These are phyloP conservation scores for Hippophae gyantsensis DNA, from an alignment of 306 rosid genomes.

Conservation along the genomic window DNA sequence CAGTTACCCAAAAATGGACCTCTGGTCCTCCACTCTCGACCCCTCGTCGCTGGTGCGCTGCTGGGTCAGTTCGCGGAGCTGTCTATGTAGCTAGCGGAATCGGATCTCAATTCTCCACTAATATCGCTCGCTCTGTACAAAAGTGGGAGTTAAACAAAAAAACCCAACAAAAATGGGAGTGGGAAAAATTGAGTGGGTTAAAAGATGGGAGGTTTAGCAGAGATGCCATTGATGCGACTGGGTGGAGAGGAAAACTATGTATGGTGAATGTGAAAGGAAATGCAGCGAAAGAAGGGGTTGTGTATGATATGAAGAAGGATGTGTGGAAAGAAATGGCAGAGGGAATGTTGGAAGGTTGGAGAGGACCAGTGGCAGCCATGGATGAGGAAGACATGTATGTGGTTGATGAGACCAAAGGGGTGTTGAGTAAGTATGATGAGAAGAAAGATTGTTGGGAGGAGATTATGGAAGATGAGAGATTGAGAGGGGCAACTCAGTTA, in stretches of 20 bases:
- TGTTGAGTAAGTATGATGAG: constrained; percentile 31
- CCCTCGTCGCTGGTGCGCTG: constrained; percentile 82
- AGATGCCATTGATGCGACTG: constrained; percentile 77
- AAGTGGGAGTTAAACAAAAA: constrained; percentile 31
- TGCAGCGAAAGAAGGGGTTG: constrained; percentile 46
- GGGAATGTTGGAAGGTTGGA: constrained; percentile 76
- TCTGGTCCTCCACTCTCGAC: constrained; percentile 37
- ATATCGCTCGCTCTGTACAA: constrained; percentile 43
- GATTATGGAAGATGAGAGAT: constrained; percentile 26
- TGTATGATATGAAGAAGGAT: constrained; percentile 46
- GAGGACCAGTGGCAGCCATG: constrained; percentile 89
- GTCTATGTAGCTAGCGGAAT: constrained; percentile 71
- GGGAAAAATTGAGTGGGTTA: constrained; percentile 43
- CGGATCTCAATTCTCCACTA: constrained; percentile 50
- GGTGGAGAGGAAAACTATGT: constrained; percentile 69
- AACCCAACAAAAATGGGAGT: constrained; percentile 4
- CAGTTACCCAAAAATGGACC: constrained; percentile 30
- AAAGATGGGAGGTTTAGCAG: constrained; percentile 56
- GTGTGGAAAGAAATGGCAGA: constrained; percentile 62
- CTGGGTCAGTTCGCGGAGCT: constrained; percentile 22
- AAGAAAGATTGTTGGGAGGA: constrained; percentile 49
- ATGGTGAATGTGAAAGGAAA: constrained; percentile 73
- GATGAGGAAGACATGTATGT: constrained; percentile 59
- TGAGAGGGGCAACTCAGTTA: constrained; percentile 59
- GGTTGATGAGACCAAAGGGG: constrained; percentile 53